Conservation (phyloP, 495 filamentous ascomycete species). For the Monascus purpureus region DNA sequence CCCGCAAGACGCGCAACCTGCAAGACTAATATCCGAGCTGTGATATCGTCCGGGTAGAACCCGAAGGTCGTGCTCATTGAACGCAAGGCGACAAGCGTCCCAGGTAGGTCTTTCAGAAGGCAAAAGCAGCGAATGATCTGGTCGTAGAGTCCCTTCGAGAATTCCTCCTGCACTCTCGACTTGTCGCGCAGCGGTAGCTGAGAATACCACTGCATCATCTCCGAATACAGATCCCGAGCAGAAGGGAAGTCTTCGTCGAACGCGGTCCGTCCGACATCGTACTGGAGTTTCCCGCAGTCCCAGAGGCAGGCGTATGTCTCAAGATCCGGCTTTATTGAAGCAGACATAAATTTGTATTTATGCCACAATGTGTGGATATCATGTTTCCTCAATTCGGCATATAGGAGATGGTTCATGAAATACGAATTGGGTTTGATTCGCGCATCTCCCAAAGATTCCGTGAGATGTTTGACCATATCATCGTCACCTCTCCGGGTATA, state of each 20-base stretch:
- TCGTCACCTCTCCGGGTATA: constrained; percentile 49
- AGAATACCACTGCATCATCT: constrained; percentile 44
- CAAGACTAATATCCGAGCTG: constrained; percentile 35
- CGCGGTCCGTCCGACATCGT: constrained; percentile 28
- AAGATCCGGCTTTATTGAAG: constrained; percentile 41
- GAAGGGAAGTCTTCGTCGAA: constrained; percentile 23
- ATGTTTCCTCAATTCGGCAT: constrained; percentile 39
- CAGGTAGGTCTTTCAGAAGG: constrained; percentile 37
- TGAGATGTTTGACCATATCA: constrained; percentile 40
- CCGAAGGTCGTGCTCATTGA: constrained; percentile 39
- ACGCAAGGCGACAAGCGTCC: constrained; percentile 47
- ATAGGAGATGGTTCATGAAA: constrained; percentile 64
- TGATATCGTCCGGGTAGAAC: constrained; percentile 36
- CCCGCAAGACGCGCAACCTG: constrained; percentile 35
- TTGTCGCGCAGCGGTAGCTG: constrained; percentile 15
- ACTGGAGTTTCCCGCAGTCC: constrained; percentile 39
- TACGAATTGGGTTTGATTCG: constrained; percentile 52
- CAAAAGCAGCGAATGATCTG: constrained; percentile 43
- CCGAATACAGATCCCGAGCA: constrained; percentile 42
- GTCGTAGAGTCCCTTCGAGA: constrained; percentile 40
- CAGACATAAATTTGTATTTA: constrained; percentile 39
- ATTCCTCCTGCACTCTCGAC: constrained; percentile 16
- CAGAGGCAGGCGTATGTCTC: constrained; percentile 61
- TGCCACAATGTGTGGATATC: constrained; percentile 36
- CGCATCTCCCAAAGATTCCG: constrained; percentile 39